A percentile compares a stretch with the other conserved stretches of the same genome.
phyloP scores from a whole-genome alignment of 306 rosid genomes.

The Fragaria ananassa region DNA sequence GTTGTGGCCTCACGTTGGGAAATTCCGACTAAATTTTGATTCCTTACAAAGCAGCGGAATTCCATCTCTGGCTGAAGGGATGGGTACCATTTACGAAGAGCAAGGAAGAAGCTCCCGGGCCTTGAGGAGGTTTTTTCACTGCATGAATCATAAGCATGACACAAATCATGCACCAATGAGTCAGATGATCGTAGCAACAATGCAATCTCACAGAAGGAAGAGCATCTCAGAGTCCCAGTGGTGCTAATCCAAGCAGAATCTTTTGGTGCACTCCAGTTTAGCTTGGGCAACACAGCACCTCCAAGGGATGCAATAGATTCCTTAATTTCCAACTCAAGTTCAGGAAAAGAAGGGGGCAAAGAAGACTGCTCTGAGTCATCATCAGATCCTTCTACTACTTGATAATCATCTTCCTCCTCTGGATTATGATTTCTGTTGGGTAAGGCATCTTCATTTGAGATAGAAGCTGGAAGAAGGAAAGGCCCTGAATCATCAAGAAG shows the following conservation, averaged over 20 bases:
- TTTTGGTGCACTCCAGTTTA: constrained; percentile 92
- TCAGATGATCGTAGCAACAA: constrained; percentile 71
- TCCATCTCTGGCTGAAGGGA: constrained; percentile 70
- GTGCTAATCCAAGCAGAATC: constrained; percentile 80
- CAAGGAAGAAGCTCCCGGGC: constrained; percentile 58
- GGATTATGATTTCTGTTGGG: constrained; percentile 71
- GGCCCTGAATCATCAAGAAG: constrained; percentile 69
- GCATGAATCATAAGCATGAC: constrained; percentile 81
- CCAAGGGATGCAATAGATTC: constrained; percentile 66
- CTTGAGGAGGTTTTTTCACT: constrained; percentile 44
- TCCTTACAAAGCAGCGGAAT: constrained; percentile 62
- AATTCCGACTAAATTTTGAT: constrained; percentile 47
- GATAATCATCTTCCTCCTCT: constrained; percentile 62
- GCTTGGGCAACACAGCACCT: constrained; percentile 71
- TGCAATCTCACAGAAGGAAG: constrained; percentile 66
- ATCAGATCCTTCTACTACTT: constrained; percentile 53
- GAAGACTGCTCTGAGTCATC: constrained; percentile 56
- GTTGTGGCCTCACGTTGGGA: constrained; percentile 78
- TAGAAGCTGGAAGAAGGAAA: constrained; percentile 61
- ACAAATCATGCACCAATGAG: constrained; percentile 70
- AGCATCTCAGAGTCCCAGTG: constrained; percentile 48
- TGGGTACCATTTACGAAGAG: constrained; percentile 76
- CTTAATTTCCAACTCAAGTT: constrained; percentile 64
- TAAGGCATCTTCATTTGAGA: constrained; percentile 71
- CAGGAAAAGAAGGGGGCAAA: constrained; percentile 62